phyloP scores from a whole-genome alignment of 257 asterid species.

The Buddleja alternifolia region DNA sequence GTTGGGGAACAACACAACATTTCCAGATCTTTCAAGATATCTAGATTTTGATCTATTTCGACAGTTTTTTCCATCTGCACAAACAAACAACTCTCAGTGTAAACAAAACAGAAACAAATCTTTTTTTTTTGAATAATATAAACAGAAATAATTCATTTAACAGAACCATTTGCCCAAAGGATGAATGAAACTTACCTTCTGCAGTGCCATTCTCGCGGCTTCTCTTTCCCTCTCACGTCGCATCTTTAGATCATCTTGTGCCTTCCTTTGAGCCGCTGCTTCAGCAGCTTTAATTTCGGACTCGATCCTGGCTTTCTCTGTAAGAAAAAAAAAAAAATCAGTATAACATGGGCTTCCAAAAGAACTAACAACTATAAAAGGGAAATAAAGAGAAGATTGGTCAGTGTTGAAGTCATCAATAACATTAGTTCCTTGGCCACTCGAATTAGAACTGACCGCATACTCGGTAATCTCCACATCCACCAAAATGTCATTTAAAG shows the following conservation, averaged over 20 bases:
- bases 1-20: constrained; percentile 35
- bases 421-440: too few species aligned
- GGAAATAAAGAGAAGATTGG: too few species aligned
- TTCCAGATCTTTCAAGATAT: constrained; percentile 51
- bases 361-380: too few species aligned
- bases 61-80: constrained; percentile 59
- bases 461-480: too few species aligned
- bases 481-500: too few species aligned
- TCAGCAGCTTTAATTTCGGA: constrained; percentile 69
- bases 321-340: constrained; percentile 12
- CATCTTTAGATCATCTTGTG: constrained; percentile 42
- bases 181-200: constrained; percentile 40
- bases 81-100: too few species aligned
- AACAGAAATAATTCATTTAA: not conserved
- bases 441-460: too few species aligned
- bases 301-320: constrained; percentile 70
- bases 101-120: too few species aligned
- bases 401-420: too few species aligned
- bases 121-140: too few species aligned
- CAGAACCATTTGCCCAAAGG: not conserved
- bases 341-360: too few species aligned
- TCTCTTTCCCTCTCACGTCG: constrained; percentile 56
- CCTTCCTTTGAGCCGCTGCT: constrained; percentile 44
- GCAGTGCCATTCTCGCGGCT: constrained; percentile 64
- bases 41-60: constrained; percentile 40